Conservation (phyloP, 2,329 filamentous ascomycete species). For the Fusarium sarcochroum region DNA sequence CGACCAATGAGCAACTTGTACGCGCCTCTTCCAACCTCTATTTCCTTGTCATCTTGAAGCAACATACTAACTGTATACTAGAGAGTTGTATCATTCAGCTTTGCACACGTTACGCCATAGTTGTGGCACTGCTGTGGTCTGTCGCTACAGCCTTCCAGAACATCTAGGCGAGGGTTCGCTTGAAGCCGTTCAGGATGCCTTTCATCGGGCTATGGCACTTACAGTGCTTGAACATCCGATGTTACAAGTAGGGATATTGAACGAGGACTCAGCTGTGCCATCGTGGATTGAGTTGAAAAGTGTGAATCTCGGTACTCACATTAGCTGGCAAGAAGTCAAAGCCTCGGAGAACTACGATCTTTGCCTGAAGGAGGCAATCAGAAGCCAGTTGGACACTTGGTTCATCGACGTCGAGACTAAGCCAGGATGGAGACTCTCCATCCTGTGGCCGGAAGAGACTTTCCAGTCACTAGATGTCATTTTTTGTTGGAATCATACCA, state of each 20-base stretch:
- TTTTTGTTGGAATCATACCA: conserved; percentile 49
- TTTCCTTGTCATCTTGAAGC: not conserved
- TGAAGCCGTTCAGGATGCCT: conserved; percentile 9
- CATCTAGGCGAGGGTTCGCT: conserved; percentile 8
- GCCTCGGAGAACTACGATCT: conserved; percentile 1
- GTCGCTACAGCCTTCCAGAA: conserved; percentile 32
- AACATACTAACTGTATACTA: conserved; percentile 12
- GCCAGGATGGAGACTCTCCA: conserved; percentile 47
- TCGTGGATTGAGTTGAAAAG: conserved; percentile 34
- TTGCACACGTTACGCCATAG: conserved; percentile 37
- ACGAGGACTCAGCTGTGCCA: conserved; percentile 38
- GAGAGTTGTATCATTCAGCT: conserved; percentile 38
- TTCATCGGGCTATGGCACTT: conserved; percentile 34
- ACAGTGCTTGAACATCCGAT: conserved; percentile 39
- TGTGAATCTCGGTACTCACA: conserved; percentile 30
- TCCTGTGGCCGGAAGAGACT: conserved; percentile 28
- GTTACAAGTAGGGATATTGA: conserved; percentile 39
- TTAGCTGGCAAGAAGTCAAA: conserved; percentile 31
- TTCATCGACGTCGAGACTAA: conserved; percentile 42
- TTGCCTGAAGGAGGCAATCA: conserved; percentile 13
- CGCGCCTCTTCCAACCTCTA: conserved; percentile 2
- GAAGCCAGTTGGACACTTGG: conserved; percentile 33
- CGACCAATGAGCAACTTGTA: conserved; percentile 43
- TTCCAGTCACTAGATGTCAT: conserved; percentile 43
- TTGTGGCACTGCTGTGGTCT: conserved; percentile 32